Base-by-base conservation (phyloP, 1,284 basidiomycete species). In the Porodaedalea pini region DNA sequence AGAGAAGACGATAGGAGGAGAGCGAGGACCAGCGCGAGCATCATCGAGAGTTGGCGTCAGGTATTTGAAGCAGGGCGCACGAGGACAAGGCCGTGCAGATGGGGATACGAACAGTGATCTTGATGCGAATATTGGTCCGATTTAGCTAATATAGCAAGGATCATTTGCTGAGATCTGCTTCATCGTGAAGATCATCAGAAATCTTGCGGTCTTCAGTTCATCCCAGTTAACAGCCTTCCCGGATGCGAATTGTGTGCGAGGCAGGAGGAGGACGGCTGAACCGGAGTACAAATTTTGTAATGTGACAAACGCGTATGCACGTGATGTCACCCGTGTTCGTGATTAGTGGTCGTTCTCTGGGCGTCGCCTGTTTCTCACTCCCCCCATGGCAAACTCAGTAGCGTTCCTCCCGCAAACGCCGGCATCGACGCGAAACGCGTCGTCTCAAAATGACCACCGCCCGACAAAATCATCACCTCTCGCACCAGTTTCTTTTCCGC, bases 391-490 rank as follows among this genome's bases (percentile, higher is more conserved):
- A 25, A 52, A 25, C 39, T 19, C 50, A 31, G 13, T 51, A 1
- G 37, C 53, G 29, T 50, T 44, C 34, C 10, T 37, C 1, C 53
- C 57, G 4, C 52, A 55, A 37, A 59, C 57, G 25, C 57, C 57
- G 31, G 19, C 39, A 7, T 34, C 52, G 2, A 17, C 53, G 15
- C 52, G 40, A n/a, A 27, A 15, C 19, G n/a, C 25, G 10, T 19
- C 17, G 10, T 27, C 17, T 29, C n/a, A 21, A 4, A 34, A 52
- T 40, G 31, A 45, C 0, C 34, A 50, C 31, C 34, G 48, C 6
- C 57, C 57, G 5, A 41, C 32, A 6, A 37, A 29, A 27, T 59
- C 57, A 15, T 59, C 57, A 10, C 57, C 57, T 17, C 53, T 59
- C 6, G 57, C 57, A n/a, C 57, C 52, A 21, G 6, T 41, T 13